Percentiles rank a stretch among this genome's conserved stretches.
These are phyloP conservation scores for Nepenthes alata DNA, from an alignment of 179 eudicot genomes.

Conservation along the genomic window DNA sequence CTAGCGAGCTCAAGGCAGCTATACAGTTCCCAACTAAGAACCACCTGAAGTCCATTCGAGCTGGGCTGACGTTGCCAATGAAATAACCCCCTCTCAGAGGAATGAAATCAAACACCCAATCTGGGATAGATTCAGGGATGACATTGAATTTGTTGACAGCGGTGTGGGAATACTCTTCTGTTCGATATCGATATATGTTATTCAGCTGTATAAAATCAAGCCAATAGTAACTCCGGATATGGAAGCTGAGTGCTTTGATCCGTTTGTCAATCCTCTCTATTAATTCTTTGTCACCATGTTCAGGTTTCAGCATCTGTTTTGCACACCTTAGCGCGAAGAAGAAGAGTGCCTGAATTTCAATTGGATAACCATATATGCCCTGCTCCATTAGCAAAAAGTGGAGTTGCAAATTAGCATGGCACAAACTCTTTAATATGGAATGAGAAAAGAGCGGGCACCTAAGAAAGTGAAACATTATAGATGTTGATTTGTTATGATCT, in stretches of 20 bases:
- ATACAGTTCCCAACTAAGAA: conserved; percentile 9
- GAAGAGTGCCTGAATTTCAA: conserved; percentile 48
- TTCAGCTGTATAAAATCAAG: conserved; percentile 42
- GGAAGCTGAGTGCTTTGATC: conserved; percentile 31
- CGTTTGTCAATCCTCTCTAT: conserved; percentile 33
- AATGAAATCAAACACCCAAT: conserved; percentile 38
- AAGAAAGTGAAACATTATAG: background rate
- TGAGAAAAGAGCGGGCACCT: background rate
- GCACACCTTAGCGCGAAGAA: conserved; percentile 40
- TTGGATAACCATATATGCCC: conserved; percentile 45
- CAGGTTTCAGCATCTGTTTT: conserved; percentile 30
- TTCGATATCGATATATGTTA: conserved; percentile 30
- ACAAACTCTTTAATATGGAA: background rate
- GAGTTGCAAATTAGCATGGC: background rate
- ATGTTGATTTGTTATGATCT: too few relatives aligned
- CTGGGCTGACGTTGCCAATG: conserved; percentile 47
- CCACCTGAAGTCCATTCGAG: conserved; percentile 56
- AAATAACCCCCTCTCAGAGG: conserved; percentile 36
- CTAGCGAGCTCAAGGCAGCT: conserved; percentile 32
- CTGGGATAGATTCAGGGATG: conserved; percentile 26
- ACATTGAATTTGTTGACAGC: too few relatives aligned
- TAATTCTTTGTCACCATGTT: conserved; percentile 26
- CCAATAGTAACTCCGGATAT: conserved; percentile 38
- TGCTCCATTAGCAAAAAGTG: conserved; percentile 12
- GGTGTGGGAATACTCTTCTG: conserved; percentile 32